Evolutionary conservation across 2,329 filamentous ascomycete species (phyloP).

Genomic region (Botryosphaeria agaves): DNA sequence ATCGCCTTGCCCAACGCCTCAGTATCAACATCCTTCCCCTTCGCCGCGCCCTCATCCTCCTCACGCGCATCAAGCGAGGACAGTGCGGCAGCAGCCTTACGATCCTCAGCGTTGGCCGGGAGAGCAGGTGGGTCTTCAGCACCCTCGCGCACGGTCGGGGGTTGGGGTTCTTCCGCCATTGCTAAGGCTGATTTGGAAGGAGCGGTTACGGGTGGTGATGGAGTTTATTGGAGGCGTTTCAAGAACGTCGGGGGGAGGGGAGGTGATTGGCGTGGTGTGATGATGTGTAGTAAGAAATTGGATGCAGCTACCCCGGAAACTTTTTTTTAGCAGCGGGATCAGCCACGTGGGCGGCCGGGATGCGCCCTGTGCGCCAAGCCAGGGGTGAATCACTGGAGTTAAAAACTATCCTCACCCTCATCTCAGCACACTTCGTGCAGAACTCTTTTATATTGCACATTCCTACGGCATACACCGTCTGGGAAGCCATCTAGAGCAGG

Average conservation of each 20-base stretch:
- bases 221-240: not conserved
- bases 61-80: constrained; percentile 46
- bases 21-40: constrained; percentile 42
- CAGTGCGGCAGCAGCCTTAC: constrained; percentile 58
- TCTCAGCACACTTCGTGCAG: too few relatives aligned
- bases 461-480: too few relatives aligned
- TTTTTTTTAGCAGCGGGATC: too few relatives aligned
- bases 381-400: too few relatives aligned
- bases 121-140: constrained; percentile 23
- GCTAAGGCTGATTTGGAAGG: not conserved
- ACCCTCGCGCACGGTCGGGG: constrained; percentile 39
- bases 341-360: too few relatives aligned
- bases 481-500: too few relatives aligned
- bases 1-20: constrained; percentile 58
- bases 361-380: too few relatives aligned
- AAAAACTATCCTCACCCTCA: too few relatives aligned
- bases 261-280: not conserved
- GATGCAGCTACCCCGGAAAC: too few relatives aligned
- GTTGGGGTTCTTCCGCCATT: constrained; percentile 47
- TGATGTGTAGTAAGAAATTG: too few relatives aligned
- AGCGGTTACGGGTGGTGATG: not conserved
- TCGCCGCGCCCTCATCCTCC: constrained; percentile 24
- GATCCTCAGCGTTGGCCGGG: constrained; percentile 52
- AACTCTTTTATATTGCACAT: too few relatives aligned
- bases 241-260: not conserved